Conservation (phyloP, 2,329 filamentous ascomycete genomes). For the Emergomyces africanus region DNA sequence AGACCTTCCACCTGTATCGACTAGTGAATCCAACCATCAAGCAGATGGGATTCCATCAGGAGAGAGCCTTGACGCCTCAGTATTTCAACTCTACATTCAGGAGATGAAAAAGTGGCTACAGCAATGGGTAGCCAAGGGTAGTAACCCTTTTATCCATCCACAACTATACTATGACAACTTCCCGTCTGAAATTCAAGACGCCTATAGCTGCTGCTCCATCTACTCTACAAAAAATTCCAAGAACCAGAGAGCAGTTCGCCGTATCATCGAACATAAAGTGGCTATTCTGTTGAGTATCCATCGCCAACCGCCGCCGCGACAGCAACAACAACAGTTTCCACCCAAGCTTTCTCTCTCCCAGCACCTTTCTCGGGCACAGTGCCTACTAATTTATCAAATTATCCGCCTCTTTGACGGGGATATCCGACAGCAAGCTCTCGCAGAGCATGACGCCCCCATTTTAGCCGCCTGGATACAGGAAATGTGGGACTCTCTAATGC, state of each 20-base stretch:
- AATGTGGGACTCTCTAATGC: not conserved
- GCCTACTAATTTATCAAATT: constrained; percentile 35
- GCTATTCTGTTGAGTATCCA: not conserved
- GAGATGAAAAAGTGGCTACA: not conserved
- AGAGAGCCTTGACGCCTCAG: not conserved
- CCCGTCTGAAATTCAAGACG: not conserved
- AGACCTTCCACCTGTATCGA: not conserved
- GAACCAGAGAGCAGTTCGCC: not conserved
- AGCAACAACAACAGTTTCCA: not conserved
- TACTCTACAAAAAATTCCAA: not conserved
- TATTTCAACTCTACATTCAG: not conserved
- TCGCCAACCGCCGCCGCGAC: not conserved
- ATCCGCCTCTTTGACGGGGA: constrained; percentile 39
- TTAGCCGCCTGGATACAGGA: not conserved
- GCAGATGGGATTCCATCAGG: not conserved
- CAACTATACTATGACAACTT: not conserved
- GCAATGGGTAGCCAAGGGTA: not conserved
- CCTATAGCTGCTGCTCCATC: not conserved
- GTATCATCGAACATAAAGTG: not conserved
- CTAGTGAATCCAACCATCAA: not conserved
- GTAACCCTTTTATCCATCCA: constrained; percentile 1
- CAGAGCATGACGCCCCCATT: constrained; percentile 21
- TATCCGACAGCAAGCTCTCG: constrained; percentile 28
- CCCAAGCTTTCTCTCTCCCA: constrained; percentile 10
- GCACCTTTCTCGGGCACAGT: constrained; percentile 30